Evolutionary conservation across 176 grass and related monocot genomes (phyloP).

Genomic region (Hyparrhenia diplandra): DNA sequence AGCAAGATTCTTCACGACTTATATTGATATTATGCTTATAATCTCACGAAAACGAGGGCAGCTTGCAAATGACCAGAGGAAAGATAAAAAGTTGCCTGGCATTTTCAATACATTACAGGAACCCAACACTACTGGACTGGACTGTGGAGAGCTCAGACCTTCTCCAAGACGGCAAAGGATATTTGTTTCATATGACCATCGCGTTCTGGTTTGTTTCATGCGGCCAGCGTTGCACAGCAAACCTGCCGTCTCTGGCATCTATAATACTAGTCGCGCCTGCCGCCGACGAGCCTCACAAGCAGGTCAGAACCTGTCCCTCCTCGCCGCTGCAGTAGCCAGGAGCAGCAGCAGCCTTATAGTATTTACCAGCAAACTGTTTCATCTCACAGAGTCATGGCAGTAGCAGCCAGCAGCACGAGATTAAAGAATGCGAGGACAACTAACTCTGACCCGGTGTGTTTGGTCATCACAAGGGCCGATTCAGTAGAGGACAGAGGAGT

Average conservation of each 20-base stretch:
- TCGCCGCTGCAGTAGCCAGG: background rate
- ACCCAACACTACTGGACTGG: too few species aligned
- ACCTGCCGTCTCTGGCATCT: background rate
- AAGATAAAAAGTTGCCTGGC: background rate
- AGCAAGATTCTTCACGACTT: background rate
- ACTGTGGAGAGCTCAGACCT: background rate
- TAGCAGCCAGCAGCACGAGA: background rate
- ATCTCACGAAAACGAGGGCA: background rate
- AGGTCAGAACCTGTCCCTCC: conserved; percentile 1
- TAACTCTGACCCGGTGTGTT: conserved; percentile 26
- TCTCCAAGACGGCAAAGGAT: background rate
- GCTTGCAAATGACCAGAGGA: background rate
- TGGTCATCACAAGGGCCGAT: background rate
- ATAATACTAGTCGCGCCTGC: conserved; percentile 2
- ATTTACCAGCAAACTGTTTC: too few species aligned
- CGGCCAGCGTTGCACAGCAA: conserved; percentile 18
- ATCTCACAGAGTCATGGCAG: background rate
- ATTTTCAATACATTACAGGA: background rate
- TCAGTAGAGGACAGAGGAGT: conserved; percentile 20
- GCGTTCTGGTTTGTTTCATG: conserved; percentile 9
- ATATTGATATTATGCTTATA: background rate
- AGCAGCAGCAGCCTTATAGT: conserved; percentile 1
- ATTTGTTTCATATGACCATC: conserved; percentile 27
- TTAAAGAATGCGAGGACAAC: conserved; percentile 5
- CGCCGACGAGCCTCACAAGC: background rate